Evolutionary conservation across 352 stramenopile genomes (phyloP).

Genomic region (Phytopythium montanum): DNA sequence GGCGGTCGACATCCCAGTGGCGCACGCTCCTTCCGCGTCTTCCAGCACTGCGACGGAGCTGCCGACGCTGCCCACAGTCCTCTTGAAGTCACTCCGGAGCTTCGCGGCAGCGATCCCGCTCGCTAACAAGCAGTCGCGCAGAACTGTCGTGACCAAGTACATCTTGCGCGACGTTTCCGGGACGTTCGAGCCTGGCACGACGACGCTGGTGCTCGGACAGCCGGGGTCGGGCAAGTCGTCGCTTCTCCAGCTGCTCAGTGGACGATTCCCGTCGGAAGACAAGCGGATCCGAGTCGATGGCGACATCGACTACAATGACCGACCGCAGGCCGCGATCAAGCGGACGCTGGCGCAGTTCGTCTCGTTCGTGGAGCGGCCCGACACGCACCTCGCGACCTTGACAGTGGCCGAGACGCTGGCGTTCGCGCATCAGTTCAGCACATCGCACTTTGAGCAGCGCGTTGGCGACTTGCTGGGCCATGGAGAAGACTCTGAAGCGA

Average conservation of each 20-base stretch:
- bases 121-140: constrained; percentile 5
- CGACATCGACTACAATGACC: constrained; percentile 32
- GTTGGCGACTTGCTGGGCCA: constrained; percentile 38
- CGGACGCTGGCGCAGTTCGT: constrained; percentile 32
- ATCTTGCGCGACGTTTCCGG: constrained; percentile 35
- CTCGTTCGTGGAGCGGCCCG: constrained; percentile 43
- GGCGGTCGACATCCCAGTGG: constrained; percentile 13
- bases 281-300: constrained; percentile 19
- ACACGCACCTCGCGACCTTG: constrained; percentile 45
- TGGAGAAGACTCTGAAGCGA: constrained; percentile 9
- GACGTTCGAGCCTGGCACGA: constrained; percentile 39
- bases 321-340: constrained; percentile 15
- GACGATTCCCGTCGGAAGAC: constrained; percentile 27
- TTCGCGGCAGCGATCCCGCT: constrained; percentile 4
- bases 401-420: constrained; percentile 80
- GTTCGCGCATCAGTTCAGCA: constrained; percentile 88
- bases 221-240: constrained; percentile 48
- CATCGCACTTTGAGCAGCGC: constrained; percentile 22
- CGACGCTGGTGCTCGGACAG: constrained; percentile 39
- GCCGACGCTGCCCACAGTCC: constrained; percentile 27
- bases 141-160: constrained; percentile 14
- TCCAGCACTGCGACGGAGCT: constrained; percentile 13
- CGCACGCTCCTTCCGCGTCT: constrained; percentile 3
- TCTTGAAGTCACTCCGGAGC: constrained; percentile 12
- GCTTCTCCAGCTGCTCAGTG: constrained; percentile 34